Base-by-base conservation (phyloP, 1,284 basidiomycete species). In the Ustilago crameri region DNA sequence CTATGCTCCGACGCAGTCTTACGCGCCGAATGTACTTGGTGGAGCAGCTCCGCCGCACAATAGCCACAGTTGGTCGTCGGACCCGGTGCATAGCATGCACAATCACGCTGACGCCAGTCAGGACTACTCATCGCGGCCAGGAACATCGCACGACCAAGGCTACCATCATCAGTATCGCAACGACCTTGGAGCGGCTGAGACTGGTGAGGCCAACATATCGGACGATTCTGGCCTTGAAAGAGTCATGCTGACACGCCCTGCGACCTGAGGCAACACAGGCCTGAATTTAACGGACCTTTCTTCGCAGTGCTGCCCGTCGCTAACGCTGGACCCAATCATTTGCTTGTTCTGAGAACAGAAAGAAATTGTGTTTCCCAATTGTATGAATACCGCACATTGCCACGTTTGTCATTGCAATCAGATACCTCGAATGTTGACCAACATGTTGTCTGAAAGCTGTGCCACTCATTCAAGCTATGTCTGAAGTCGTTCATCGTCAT, bases 241-340 rank as follows among this genome's bases (percentile, higher is more conserved):
- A 43, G 69, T 72, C 8, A 52, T 72, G 60, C 45, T 72, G 43
- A 72, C 69, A 2, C 41, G 63, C n/a, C 68, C 68, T 14, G 32
- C 46, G 4, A 17, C 49, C 9, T 51, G 27, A 24, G 18, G 3
- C 34, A 3, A 15, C 4, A n/a, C 48, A 42, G 9, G 1, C 18
- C 5, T 23, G 20, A 5, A 9, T 8, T 17, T 5, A 37, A 37
- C 35, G 12, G 5, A 7, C 15, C 30, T 30, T 30, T n/a, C n/a
- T n/a, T n/a, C n/a, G n/a, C n/a, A n/a, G n/a, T n/a, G n/a, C n/a
- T n/a, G n/a, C n/a, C n/a, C n/a, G 30, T 30, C 12, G 30, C 30
- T 7, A 30, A 30, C 5, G 7, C 5, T 5, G 30, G 7, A 30
- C 30, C 7, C 9, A 37, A 37, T 14, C 12, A 15, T 8, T n/a